A percentile compares a stretch with the other conserved stretches of the same genome.
phyloP scores from a whole-genome alignment of 164 flowering plant species.

The Berberis thunbergii region DNA sequence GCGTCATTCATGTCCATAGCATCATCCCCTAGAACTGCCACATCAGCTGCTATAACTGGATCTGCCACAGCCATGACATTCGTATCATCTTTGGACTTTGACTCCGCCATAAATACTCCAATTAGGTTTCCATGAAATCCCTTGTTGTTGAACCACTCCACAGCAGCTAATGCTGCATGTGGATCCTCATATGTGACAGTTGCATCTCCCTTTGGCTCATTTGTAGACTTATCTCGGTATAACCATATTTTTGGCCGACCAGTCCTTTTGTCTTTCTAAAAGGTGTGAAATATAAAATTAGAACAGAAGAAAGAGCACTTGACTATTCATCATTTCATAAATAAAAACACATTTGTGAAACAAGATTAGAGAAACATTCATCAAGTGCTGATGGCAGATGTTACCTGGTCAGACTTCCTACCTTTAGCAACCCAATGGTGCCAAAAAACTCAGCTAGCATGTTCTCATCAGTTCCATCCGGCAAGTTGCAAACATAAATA shows the following conservation, averaged over 20 bases:
- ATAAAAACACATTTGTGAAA: neutral
- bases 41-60: constrained; percentile 25
- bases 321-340: neutral
- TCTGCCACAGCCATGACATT: constrained; percentile 19
- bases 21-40: constrained; percentile 32
- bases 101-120: constrained; percentile 82
- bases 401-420: constrained; percentile 34
- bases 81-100: constrained; percentile 62
- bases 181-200: constrained; percentile 98
- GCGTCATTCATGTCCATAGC: constrained; percentile 41
- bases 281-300: neutral
- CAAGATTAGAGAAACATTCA: neutral
- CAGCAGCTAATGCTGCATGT: constrained; percentile 95
- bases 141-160: constrained; percentile 96
- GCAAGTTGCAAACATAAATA: constrained; percentile 85
- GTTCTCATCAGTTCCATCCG: constrained; percentile 84
- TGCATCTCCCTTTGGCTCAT: constrained; percentile 98
- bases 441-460: constrained; percentile 97
- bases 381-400: neutral
- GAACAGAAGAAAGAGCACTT: neutral
- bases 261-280: constrained; percentile 89
- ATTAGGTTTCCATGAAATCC: constrained; percentile 86
- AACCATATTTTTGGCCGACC: constrained; percentile 93
- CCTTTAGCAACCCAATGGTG: constrained; percentile 98
- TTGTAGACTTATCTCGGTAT: constrained; percentile 75